phyloP scores from a whole-genome alignment of 2,329 filamentous ascomycete genomes.

The Truncatella angustata region DNA sequence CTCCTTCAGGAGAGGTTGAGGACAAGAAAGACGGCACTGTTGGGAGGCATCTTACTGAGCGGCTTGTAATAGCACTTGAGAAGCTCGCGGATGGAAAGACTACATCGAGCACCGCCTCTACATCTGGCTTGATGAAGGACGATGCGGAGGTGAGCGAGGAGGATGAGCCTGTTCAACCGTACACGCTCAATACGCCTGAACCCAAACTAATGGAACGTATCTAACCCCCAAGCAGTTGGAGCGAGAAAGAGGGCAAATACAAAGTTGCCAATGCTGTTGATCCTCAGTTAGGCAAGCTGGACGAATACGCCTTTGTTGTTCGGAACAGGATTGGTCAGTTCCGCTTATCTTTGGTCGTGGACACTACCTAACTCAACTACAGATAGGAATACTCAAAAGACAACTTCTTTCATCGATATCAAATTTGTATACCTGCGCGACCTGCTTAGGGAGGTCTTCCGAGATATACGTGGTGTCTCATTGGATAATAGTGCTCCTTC shows the following conservation, averaged over 20 bases:
- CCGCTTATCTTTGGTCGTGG: neutral
- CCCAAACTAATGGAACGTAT: neutral
- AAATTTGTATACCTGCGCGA: neutral
- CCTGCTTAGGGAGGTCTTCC: neutral
- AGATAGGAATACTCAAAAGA: neutral
- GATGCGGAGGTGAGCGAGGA: neutral
- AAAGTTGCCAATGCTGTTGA: neutral
- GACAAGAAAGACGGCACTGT: neutral
- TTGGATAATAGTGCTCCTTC: neutral
- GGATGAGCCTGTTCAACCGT: neutral
- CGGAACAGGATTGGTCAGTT: neutral
- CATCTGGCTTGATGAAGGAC: neutral
- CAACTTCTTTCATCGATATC: neutral
- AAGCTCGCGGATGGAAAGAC: neutral
- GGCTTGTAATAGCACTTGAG: neutral
- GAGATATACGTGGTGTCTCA: neutral
- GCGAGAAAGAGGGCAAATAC: neutral
- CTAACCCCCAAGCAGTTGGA: neutral
- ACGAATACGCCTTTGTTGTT: neutral
- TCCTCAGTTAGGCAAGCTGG: neutral
- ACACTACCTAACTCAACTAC: neutral
- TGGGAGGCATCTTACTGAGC: neutral
- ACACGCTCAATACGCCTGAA: neutral
- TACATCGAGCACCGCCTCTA: neutral
- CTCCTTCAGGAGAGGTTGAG: neutral